Conservation (phyloP, 495 filamentous ascomycete species). For the Annulohypoxylon stygium region DNA sequence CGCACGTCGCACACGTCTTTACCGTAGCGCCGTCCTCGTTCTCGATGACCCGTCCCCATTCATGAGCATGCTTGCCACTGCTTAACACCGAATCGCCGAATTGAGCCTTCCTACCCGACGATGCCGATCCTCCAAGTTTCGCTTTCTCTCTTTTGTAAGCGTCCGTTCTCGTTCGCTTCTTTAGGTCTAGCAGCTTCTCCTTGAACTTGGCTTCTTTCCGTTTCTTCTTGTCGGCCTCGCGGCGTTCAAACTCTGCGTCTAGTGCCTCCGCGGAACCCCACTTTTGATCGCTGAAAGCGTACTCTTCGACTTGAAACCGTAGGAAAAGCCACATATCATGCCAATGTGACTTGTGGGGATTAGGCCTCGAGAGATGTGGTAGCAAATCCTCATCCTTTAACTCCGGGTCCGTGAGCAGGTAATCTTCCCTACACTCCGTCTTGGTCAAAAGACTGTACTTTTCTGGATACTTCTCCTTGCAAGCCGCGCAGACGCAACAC, state of each 20-base stretch:
- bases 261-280: slow-evolving; percentile 89
- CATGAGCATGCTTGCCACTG: slow-evolving; percentile 84
- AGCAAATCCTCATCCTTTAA: slow-evolving; percentile 86
- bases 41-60: slow-evolving; percentile 87
- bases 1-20: slow-evolving; percentile 89
- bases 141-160: slow-evolving; percentile 78
- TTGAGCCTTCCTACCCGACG: slow-evolving; percentile 55
- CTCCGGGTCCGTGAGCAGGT: slow-evolving; percentile 93
- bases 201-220: slow-evolving; percentile 94
- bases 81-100: slow-evolving; percentile 82
- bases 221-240: slow-evolving; percentile 84
- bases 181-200: slow-evolving; percentile 85
- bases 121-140: slow-evolving; percentile 55
- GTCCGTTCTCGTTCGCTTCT: slow-evolving; percentile 93
- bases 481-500: slow-evolving; percentile 36
- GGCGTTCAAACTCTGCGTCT: slow-evolving; percentile 88
- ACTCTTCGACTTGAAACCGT: slow-evolving; percentile 92
- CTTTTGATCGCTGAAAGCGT: slow-evolving; percentile 78
- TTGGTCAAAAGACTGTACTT: slow-evolving; percentile 95
- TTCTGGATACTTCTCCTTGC: slow-evolving; percentile 87
- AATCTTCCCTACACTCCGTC: slow-evolving; percentile 95
- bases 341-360: slow-evolving; percentile 95
- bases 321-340: slow-evolving; percentile 99
- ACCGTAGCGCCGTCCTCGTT: slow-evolving; percentile 83
- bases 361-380: slow-evolving; percentile 88